Evolutionary conservation across 345 rosid species (phyloP).

Genomic region (Garcia nutans): DNA sequence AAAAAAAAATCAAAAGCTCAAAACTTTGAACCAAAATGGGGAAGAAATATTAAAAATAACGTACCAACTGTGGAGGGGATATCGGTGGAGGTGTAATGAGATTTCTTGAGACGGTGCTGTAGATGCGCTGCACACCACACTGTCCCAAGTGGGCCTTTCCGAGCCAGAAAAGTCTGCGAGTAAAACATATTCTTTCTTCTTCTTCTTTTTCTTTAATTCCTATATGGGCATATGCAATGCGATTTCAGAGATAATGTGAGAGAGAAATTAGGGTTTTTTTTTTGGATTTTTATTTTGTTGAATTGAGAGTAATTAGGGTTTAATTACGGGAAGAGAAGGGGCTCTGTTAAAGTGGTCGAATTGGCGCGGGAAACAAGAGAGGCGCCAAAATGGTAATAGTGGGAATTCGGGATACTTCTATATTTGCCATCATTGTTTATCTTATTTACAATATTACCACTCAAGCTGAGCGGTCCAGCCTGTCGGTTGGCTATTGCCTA

Average conservation of each 20-base stretch:
- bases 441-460: conserved; percentile 3
- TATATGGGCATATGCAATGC: background rate
- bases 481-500: no score
- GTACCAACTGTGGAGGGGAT: conserved; percentile 70
- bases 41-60: conserved; percentile 21
- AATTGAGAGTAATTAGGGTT: background rate
- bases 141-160: conserved; percentile 74
- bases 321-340: background rate
- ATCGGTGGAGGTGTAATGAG: conserved; percentile 71
- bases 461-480: no score
- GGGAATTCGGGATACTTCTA: background rate
- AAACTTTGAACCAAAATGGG: background rate
- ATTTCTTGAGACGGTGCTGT: conserved; percentile 72
- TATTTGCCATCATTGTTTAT: background rate
- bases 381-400: background rate
- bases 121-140: conserved; percentile 92
- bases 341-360: background rate
- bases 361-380: conserved; percentile 4
- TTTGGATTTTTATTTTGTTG: no score
- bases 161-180: conserved; percentile 67
- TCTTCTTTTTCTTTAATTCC: background rate
- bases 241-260: background rate
- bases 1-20: background rate
- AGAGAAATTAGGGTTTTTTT: background rate
- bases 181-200: conserved; percentile 53